Percentiles rank a stretch among this genome's conserved stretches.
These are phyloP conservation scores for Umbelopsis sp. DNA, from an alignment of 192 early-diverging fungal species.

Conservation along the genomic window DNA sequence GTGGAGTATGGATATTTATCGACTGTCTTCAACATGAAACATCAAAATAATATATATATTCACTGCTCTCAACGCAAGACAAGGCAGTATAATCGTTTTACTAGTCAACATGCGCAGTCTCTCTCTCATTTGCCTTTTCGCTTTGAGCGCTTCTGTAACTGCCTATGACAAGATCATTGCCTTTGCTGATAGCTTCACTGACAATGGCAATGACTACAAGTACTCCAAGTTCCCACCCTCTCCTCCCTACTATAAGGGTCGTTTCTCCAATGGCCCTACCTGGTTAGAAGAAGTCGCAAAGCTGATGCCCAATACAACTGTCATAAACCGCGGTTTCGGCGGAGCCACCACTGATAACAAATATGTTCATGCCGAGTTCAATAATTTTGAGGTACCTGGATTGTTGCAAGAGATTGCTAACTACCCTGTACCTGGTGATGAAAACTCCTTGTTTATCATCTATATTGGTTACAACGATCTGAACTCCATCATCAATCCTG, in stretches of 20 bases:
- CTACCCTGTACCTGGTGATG: not conserved
- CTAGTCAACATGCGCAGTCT: not conserved
- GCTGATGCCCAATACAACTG: not conserved
- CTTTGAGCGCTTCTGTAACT: constrained; percentile 10
- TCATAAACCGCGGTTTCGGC: constrained; percentile 17
- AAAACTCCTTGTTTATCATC: not conserved
- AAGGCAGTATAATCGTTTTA: too few relatives aligned
- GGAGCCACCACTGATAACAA: constrained; percentile 11
- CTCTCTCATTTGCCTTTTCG: not conserved
- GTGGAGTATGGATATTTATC: too few relatives aligned
- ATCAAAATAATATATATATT: too few relatives aligned
- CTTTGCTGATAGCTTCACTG: constrained; percentile 25
- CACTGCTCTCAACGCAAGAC: too few relatives aligned
- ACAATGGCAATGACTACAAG: constrained; percentile 20
- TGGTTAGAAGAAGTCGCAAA: not conserved
- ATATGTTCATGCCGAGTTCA: constrained; percentile 10
- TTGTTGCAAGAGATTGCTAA: not conserved
- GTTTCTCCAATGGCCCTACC: constrained; percentile 2
- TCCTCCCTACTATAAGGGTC: not conserved
- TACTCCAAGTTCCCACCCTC: constrained; percentile 14
- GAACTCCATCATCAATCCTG: constrained; percentile 3
- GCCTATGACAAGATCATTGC: constrained; percentile 24
- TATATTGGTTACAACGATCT: constrained; percentile 8
- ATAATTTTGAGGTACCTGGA: constrained; percentile 13
- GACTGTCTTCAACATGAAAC: too few relatives aligned